Conservation (phyloP, 257 asterid species). For the Ehretia macrophylla region DNA sequence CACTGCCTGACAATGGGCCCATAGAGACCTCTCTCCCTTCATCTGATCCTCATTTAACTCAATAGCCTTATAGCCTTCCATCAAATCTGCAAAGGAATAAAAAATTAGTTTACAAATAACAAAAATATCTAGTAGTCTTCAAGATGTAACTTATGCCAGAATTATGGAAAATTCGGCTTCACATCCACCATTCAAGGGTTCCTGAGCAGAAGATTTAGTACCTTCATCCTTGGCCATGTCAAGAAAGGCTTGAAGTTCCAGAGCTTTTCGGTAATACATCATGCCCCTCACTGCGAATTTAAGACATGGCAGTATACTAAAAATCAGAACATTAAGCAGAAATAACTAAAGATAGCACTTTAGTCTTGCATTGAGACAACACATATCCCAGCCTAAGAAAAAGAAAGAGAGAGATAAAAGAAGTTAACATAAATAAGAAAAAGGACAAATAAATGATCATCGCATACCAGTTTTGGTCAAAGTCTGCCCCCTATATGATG, state of each 20-base stretch:
- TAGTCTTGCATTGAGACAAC: too few species aligned
- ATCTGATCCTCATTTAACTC: slow-evolving; percentile 94
- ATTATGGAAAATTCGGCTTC: not conserved
- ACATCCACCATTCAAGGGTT: slow-evolving; percentile 5
- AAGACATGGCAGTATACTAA: not conserved
- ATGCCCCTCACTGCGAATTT: slow-evolving; percentile 81
- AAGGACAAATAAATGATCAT: too few species aligned
- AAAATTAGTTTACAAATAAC: not conserved
- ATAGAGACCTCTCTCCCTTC: slow-evolving; percentile 91
- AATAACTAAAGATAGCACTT: too few species aligned
- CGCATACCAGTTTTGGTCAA: slow-evolving; percentile 84
- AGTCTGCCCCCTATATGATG: slow-evolving; percentile 96
- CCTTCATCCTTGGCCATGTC: slow-evolving; percentile 99
- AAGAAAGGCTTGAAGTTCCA: slow-evolving; percentile 96
- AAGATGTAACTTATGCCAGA: too few species aligned
- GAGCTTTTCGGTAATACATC: slow-evolving; percentile 99
- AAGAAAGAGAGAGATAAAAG: too few species aligned
- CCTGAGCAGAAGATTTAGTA: slow-evolving; percentile 26
- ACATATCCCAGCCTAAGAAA: too few species aligned
- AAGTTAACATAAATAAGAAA: too few species aligned
- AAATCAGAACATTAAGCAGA: not conserved
- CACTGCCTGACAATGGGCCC: slow-evolving; percentile 98
- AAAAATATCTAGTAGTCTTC: not conserved
- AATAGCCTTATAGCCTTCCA: slow-evolving; percentile 97
- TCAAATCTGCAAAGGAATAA: slow-evolving; percentile 54